phyloP scores from a whole-genome alignment of 1,284 basidiomycete species.

The Cryptococcus hybrid region DNA sequence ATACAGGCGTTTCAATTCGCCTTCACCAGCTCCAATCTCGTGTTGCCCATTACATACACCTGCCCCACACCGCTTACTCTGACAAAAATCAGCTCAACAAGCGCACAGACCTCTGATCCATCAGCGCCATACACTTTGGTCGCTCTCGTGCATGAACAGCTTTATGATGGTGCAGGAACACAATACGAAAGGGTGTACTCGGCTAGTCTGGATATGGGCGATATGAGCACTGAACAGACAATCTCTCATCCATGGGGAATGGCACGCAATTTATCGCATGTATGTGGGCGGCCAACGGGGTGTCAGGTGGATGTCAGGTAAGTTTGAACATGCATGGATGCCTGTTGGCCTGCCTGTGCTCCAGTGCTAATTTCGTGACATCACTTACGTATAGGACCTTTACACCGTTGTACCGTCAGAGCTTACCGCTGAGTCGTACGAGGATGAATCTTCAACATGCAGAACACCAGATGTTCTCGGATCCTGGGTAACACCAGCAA shows the following conservation, averaged over 20 bases:
- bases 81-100: conserved; percentile 16
- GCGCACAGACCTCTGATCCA: conserved; percentile 18
- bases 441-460: conserved; percentile 15
- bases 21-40: conserved; percentile 10
- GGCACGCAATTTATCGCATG: conserved; percentile 29
- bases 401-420: conserved; percentile 21
- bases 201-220: conserved; percentile 18
- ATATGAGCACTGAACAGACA: conserved; percentile 11
- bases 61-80: conserved; percentile 24
- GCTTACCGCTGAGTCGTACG: conserved; percentile 17
- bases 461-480: conserved; percentile 16
- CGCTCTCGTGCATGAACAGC: conserved; percentile 26
- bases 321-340: not conserved
- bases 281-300: conserved; percentile 24
- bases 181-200: conserved; percentile 24
- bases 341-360: not conserved
- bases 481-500: conserved; percentile 23
- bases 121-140: conserved; percentile 29
- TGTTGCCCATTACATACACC: conserved; percentile 18
- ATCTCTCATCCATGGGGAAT: conserved; percentile 25
- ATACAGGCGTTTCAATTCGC: conserved; percentile 23
- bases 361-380: not conserved
- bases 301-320: conserved; percentile 28
- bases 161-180: conserved; percentile 18
- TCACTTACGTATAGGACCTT: conserved; percentile 20